Evolutionary conservation across 2,329 filamentous ascomycete genomes (phyloP).

Genomic region (Alternaria brassicae): DNA sequence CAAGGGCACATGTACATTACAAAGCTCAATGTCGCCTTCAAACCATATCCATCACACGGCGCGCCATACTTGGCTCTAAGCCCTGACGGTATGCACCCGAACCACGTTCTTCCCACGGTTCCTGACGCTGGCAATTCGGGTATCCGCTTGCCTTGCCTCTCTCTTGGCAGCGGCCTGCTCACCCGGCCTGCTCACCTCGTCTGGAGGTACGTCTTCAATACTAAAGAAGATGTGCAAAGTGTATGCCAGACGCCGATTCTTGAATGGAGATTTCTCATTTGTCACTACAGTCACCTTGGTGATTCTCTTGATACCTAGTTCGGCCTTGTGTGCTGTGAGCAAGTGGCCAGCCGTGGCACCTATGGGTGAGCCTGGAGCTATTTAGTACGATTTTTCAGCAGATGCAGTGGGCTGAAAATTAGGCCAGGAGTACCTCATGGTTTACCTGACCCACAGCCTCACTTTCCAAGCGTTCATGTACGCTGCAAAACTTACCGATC

Average conservation of each 20-base stretch:
- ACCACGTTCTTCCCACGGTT: not conserved
- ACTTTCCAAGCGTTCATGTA: not conserved
- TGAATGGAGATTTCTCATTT: not conserved
- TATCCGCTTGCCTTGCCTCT: not conserved
- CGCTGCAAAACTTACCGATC: slow-evolving; percentile 21
- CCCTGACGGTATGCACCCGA: not conserved
- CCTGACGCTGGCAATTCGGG: not conserved
- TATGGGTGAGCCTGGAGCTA: slow-evolving; percentile 25
- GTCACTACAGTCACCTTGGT: slow-evolving; percentile 20
- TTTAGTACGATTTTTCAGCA: not conserved
- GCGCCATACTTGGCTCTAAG: not conserved
- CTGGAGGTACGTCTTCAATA: slow-evolving; percentile 20
- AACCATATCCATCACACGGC: not conserved
- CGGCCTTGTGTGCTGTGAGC: slow-evolving; percentile 24
- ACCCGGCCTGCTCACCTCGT: not conserved
- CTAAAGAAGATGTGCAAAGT: slow-evolving; percentile 26
- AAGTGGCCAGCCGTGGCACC: slow-evolving; percentile 25
- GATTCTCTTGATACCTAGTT: slow-evolving; percentile 28
- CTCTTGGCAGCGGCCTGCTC: not conserved
- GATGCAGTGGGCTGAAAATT: not conserved
- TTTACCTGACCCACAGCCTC: no score
- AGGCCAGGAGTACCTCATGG: not conserved
- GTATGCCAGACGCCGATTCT: not conserved
- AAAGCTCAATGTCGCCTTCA: not conserved
- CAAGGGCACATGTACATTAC: not conserved